Evolutionary conservation across 2,329 filamentous ascomycete species (phyloP), one percentile per base, ranked within the genome.

Genomic region (Botrytis pseudocinerea): DNA sequence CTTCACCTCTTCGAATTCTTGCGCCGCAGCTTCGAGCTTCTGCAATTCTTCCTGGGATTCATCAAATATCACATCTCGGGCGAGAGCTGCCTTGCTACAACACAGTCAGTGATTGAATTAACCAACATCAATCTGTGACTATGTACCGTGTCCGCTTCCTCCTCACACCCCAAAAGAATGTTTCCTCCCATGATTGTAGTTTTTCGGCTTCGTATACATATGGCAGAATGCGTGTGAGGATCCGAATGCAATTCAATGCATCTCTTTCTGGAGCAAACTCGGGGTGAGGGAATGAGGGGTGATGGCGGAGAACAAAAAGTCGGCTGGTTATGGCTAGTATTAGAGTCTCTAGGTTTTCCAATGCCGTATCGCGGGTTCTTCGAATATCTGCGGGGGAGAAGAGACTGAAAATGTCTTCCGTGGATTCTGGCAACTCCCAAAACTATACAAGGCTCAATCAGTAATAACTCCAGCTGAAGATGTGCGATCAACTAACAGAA

Each of bases 341-440:
- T 59, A 98, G 87, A 10, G 95, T 97, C 83, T 98, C 94, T 76
- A 98, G 87, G 81, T 98, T 98, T 81, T 93, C 91, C 75, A 97
- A 85, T 65, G 94, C 92, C 78, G 90, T 88, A 82, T 98, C 95
- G 81, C 95, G 90, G 63, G 94, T 95, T 77, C 95, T 91, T 75
- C 95, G 93, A 76, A 98, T 95, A 81, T 97, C 93, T 73, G 91
- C 90, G 9, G 94, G 90, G 54, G 95, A 94, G 84, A 98, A 98
- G 75, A 98, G 89, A 81, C 94, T 97, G 85, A 98, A 98, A 80
- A 99, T 91, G 85, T 99, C 96, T 81, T 98, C 96, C 70, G 93
- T 90, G 22, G 94, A 95, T 83, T 98, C 96, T 75, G 96, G 96
- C 61, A 99, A 90, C 83, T 97, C 93, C 95, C 95, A 98, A 85